Percentiles rank a stretch among this genome's conserved stretches.
phyloP scores from a whole-genome alignment of 495 filamentous ascomycete genomes.

The Penicillium diatomitis region DNA sequence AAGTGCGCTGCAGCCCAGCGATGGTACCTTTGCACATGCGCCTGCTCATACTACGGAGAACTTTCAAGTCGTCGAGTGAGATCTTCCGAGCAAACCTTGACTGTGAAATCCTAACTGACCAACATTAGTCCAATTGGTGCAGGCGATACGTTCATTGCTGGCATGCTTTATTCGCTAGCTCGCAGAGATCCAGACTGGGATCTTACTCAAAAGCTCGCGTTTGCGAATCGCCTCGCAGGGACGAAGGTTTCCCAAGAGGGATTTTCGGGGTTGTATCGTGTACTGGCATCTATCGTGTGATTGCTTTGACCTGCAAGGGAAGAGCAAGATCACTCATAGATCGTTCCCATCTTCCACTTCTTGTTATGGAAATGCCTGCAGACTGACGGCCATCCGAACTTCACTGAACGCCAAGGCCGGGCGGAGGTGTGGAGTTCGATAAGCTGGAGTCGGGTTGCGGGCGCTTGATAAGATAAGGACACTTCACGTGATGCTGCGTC shows the following conservation, averaged over 20 bases:
- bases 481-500: conserved; percentile 15
- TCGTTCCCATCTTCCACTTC: too few relatives aligned
- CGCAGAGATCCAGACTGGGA: conserved; percentile 44
- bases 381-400: too few relatives aligned
- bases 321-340: too few relatives aligned
- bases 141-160: conserved; percentile 69
- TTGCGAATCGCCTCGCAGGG: conserved; percentile 59
- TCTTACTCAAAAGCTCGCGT: conserved; percentile 41
- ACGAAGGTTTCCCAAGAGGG: conserved; percentile 59
- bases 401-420: too few relatives aligned
- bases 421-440: too few relatives aligned
- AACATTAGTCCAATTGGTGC: conserved; percentile 53
- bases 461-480: neutral
- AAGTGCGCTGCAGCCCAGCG: conserved; percentile 32
- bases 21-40: conserved; percentile 30
- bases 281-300: conserved; percentile 6
- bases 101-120: conserved; percentile 6
- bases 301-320: too few relatives aligned
- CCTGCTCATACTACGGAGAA: conserved; percentile 34
- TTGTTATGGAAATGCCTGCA: too few relatives aligned
- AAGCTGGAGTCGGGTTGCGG: neutral
- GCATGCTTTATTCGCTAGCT: conserved; percentile 53
- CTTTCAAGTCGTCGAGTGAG: conserved; percentile 54
- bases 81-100: conserved; percentile 5
- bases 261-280: conserved; percentile 43